Evolutionary conservation across 768 basidiomycete species (phyloP).

Genomic region (Vararia minispora): DNA sequence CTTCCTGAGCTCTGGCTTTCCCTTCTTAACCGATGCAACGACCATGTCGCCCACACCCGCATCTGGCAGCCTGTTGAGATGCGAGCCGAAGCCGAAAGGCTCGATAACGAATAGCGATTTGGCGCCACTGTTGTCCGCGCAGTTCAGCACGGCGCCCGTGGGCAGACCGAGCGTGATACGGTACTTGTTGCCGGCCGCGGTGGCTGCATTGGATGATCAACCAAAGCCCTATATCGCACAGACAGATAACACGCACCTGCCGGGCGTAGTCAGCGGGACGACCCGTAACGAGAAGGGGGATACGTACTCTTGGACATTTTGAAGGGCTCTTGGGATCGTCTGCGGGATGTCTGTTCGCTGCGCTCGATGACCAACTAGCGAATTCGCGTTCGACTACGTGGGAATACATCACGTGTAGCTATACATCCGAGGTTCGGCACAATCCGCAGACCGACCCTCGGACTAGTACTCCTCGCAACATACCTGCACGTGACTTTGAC

Average conservation of each 20-base stretch:
- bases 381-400: too few species aligned
- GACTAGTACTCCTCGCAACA: too few species aligned
- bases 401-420: too few species aligned
- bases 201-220: neutral
- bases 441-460: too few species aligned
- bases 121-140: slow-evolving; percentile 98
- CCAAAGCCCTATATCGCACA: neutral
- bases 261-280: slow-evolving; percentile 6
- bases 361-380: too few species aligned
- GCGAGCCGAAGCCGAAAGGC: slow-evolving; percentile 91
- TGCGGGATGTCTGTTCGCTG: too few species aligned
- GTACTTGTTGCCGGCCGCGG: slow-evolving; percentile 88
- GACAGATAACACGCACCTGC: neutral
- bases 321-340: slow-evolving; percentile 13
- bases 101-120: slow-evolving; percentile 94
- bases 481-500: too few species aligned
- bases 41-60: slow-evolving; percentile 94
- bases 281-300: slow-evolving; percentile 9
- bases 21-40: slow-evolving; percentile 97
- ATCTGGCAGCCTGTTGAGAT: slow-evolving; percentile 94
- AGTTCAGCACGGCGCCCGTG: slow-evolving; percentile 90
- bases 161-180: slow-evolving; percentile 91
- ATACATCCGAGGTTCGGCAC: too few species aligned
- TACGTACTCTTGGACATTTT: slow-evolving; percentile 27
- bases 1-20: slow-evolving; percentile 98